Evolutionary conservation across 495 filamentous ascomycete genomes (phyloP), one percentile per base, ranked within the genome.

Genomic region (Melanomma pulvis-pyrius): DNA sequence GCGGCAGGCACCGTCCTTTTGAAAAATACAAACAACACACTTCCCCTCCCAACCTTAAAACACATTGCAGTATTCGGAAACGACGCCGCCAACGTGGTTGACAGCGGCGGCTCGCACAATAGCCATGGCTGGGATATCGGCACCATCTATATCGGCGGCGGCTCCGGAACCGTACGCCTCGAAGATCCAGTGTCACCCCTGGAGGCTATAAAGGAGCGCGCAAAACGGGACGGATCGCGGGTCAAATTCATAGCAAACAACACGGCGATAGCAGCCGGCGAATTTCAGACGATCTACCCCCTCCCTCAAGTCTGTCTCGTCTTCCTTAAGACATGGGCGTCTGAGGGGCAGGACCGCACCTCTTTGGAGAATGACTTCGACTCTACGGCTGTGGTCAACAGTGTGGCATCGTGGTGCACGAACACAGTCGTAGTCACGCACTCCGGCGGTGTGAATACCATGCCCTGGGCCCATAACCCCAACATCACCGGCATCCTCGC

Each of bases 341-440:
- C 82, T 1, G 88, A 90, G 55, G 82, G 79, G 21, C 17, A 21
- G 53, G 75, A 82, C 59, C 70, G 82, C 12, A 77, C 76, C 48
- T 79, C 74, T 55, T 67, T 80, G 7, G 74, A 79, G 6, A 28
- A 78, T n/a, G 82, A 82, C 77, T 78, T 79, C 63, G 77, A 71
- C 32, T 63, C 62, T 11, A 67, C 50, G 6, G 65, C 62, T 9
- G 41, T 93, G 2, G 83, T 92, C 39, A 80, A 87, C 46, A 80
- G 83, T 6, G 89, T 85, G 12, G 89, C 90, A 0, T 81, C 80
- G 12, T 83, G 80, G 19, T 92, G 86, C 75, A 80, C 78, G 41
- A 88, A 83, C 39, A 89, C 91, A 21, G 81, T 92, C 9, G 90
- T 93, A 0, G 82, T 93, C 13, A 80, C 89, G 11, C 90, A 93